These are phyloP conservation scores for Pseudocercospora eumusae DNA, from an alignment of 2,329 filamentous ascomycete genomes.

Conservation along the genomic window DNA sequence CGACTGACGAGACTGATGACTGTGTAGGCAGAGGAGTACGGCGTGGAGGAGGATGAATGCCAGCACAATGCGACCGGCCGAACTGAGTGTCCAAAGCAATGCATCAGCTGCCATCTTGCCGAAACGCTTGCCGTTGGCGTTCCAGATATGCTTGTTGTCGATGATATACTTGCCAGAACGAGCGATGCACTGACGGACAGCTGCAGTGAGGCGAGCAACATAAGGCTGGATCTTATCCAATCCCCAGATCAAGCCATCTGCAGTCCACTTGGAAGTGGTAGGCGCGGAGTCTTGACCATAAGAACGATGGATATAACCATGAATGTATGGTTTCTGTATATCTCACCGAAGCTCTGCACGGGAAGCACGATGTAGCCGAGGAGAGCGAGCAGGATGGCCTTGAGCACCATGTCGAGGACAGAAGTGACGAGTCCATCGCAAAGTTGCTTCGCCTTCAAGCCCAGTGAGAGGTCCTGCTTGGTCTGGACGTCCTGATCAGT, in stretches of 20 bases:
- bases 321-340: not conserved
- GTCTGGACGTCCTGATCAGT: not conserved
- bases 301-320: not conserved
- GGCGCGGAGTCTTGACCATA: not conserved
- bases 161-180: not conserved
- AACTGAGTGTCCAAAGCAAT: not conserved
- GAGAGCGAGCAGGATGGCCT: not conserved
- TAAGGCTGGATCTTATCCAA: not conserved
- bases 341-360: not conserved
- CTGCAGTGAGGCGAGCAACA: not conserved
- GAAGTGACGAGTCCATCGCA: not conserved
- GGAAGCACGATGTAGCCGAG: not conserved
- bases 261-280: not conserved
- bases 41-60: not conserved
- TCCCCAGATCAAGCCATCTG: not conserved
- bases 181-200: not conserved
- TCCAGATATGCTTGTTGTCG: not conserved
- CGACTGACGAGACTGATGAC: not conserved
- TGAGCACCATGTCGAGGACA: not conserved
- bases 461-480: not conserved
- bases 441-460: not conserved
- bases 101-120: not conserved
- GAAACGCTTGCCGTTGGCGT: not conserved
- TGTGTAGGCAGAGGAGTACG: not conserved
- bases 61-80: not conserved